Base-by-base conservation (phyloP, 2,329 filamentous ascomycete species). In the Alternaria sp. region DNA sequence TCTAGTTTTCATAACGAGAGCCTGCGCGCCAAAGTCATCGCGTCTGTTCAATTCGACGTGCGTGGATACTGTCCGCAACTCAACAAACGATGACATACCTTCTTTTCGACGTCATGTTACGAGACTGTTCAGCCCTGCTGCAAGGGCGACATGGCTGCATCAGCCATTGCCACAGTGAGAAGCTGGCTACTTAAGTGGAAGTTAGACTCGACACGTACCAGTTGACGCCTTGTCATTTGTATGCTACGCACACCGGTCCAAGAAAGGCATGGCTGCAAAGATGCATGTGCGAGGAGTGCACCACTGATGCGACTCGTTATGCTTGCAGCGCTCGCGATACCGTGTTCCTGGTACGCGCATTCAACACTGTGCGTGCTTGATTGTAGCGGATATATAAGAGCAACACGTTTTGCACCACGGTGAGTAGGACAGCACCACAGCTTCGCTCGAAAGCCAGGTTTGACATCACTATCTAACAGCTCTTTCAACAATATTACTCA, bases 381-480 rank as follows among this genome's bases (percentile, higher is more conserved):
- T 64, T 67, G 63, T 66, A 59, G 59, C 51, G 62, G 43, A 44
- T 61, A 64, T 73, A 72, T 71, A 76, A 78, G 76, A 69, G 67
- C 67, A 64, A 64, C 57, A 57, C 58, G 53, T 65, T 62, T 60
- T 71, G 71, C 74, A 69, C 58, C 57, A 57, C 57, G 59, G 65
- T 51, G 49, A 67, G 54, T 51, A 51, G 57, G 68, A 63, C 63
- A 70, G 57, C 66, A 66, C 70, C 63, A 63, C 69, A 73, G 65
- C 57, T 62, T 61, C 54, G 54, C 69, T 65, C 66, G 44, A 61
- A 64, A 63, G 43, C 49, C 63, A 63, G 51, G 56, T 38, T 62
- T 59, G 66, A 72, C 75, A 78, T 77, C 63, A 64, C 64, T 78
- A 78, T 73, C 54, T 44, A 73, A 70, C 68, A 78, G 75, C 61